Percentiles rank a stretch among this genome's conserved stretches.
Evolutionary conservation across 1,139 yeast species (phyloP).

Genomic region (Yueomyces sp.): DNA sequence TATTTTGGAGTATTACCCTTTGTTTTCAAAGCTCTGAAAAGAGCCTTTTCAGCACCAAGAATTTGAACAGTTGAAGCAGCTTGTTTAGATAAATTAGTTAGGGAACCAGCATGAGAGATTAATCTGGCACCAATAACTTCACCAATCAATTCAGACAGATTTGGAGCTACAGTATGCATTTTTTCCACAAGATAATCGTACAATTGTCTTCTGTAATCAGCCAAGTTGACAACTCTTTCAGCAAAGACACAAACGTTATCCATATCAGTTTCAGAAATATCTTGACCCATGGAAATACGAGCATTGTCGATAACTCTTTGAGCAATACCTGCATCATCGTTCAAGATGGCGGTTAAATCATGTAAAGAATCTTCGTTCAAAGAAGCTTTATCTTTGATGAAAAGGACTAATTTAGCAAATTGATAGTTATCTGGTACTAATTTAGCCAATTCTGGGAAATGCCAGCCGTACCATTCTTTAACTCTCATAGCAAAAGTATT

Average conservation of each 20-base stretch:
- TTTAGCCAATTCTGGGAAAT: constrained; percentile 96
- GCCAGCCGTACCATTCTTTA: constrained; percentile 99
- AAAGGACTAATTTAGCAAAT: constrained; percentile 72
- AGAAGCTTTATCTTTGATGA: constrained; percentile 78
- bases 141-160: constrained; percentile 90
- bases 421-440: constrained; percentile 85
- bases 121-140: constrained; percentile 98
- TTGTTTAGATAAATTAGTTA: constrained; percentile 90
- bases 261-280: constrained; percentile 87
- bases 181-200: constrained; percentile 82
- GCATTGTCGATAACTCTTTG: constrained; percentile 85
- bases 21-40: constrained; percentile 95
- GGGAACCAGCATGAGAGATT: constrained; percentile 95
- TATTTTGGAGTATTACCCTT: constrained; percentile 98
- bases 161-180: constrained; percentile 98
- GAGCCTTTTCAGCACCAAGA: constrained; percentile 97
- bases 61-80: constrained; percentile 99
- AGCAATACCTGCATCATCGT: constrained; percentile 90
- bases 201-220: constrained; percentile 83
- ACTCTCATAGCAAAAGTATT: constrained; percentile 98
- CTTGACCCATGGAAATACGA: constrained; percentile 98
- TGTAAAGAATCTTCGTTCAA: constrained; percentile 76
- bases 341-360: constrained; percentile 76
- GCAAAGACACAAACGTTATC: constrained; percentile 85
- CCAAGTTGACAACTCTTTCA: constrained; percentile 82